Evolutionary conservation across 75 land plant species (phyloP).

Genomic region (Picea glauca): DNA sequence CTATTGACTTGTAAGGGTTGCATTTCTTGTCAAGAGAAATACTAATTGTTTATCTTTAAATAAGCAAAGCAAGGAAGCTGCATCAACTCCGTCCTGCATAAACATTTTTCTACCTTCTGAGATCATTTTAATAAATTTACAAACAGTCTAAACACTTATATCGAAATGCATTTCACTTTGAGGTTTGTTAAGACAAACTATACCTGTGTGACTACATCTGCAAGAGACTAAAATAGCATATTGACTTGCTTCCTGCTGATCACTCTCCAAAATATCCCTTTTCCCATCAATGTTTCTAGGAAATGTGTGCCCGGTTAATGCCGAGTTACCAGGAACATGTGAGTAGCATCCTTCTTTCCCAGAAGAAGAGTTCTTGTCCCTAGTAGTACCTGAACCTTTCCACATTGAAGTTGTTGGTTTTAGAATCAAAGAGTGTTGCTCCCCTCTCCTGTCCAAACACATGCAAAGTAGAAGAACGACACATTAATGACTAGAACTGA

Average conservation of each 20-base stretch:
- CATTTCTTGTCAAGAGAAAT: neutral
- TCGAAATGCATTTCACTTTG: neutral
- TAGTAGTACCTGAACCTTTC: constrained; percentile 21
- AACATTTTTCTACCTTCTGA: neutral
- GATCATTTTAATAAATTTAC: neutral
- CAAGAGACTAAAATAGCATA: constrained; percentile 92
- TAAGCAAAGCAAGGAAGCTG: too few species aligned
- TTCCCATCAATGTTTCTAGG: constrained; percentile 21
- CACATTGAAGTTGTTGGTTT: constrained; percentile 55
- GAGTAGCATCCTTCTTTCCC: neutral
- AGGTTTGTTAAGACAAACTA: neutral
- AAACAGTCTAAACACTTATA: neutral
- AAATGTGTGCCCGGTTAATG: constrained; percentile 15
- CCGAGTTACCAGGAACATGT: constrained; percentile 13
- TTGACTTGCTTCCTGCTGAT: constrained; percentile 28
- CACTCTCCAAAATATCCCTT: constrained; percentile 11
- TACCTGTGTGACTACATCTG: constrained; percentile 93
- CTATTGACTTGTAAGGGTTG: neutral
- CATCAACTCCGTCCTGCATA: neutral
- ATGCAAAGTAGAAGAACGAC: neutral
- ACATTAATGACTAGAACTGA: neutral
- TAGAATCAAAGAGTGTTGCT: constrained; percentile 94
- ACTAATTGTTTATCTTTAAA: neutral
- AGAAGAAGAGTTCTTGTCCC: constrained; percentile 20
- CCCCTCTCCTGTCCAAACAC: constrained; percentile 68